Conservation (phyloP, 805 yeast genomes). For the Blastobotrys peoriensis region DNA sequence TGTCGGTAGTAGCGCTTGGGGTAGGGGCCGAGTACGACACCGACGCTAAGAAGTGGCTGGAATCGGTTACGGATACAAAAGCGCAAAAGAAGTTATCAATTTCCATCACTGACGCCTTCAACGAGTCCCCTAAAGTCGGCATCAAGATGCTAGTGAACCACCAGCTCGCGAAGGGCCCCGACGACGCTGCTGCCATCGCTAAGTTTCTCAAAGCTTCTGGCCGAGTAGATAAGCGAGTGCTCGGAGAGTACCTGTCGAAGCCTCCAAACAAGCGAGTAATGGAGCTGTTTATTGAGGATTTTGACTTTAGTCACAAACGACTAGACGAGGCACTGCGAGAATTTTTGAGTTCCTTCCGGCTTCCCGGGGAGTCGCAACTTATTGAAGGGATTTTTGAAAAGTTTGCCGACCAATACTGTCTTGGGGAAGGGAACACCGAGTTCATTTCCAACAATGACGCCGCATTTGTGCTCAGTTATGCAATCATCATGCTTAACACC, state of each 20-base stretch:
- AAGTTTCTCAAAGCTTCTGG: conserved; percentile 72
- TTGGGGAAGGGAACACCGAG: conserved; percentile 44
- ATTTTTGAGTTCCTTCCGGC: conserved; percentile 72
- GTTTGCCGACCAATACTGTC: conserved; percentile 75
- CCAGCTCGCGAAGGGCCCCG: conserved; percentile 41
- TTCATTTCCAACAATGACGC: conserved; percentile 72
- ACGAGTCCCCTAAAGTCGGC: conserved; percentile 74
- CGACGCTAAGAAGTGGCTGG: conserved; percentile 11
- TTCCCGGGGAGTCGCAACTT: conserved; percentile 97
- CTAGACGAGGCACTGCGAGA: conserved; percentile 91
- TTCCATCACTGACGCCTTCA: conserved; percentile 67
- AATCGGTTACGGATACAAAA: conserved; percentile 15
- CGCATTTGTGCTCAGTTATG: conserved; percentile 82
- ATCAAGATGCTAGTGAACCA: conserved; percentile 45
- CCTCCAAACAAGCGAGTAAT: conserved; percentile 58
- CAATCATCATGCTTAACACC: conserved; percentile 90
- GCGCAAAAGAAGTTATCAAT: conserved; percentile 64
- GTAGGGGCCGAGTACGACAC: conserved; percentile 22
- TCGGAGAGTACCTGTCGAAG: conserved; percentile 83
- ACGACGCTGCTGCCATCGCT: conserved; percentile 54
- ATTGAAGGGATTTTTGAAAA: conserved; percentile 87
- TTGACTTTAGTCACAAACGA: conserved; percentile 71
- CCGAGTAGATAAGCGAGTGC: conserved; percentile 74
- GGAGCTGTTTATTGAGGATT: conserved; percentile 55
- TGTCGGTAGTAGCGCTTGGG: conserved; percentile 54